These are phyloP conservation scores for Coffea canephora DNA, from an alignment of 257 asterid genomes.

Conservation along the genomic window DNA sequence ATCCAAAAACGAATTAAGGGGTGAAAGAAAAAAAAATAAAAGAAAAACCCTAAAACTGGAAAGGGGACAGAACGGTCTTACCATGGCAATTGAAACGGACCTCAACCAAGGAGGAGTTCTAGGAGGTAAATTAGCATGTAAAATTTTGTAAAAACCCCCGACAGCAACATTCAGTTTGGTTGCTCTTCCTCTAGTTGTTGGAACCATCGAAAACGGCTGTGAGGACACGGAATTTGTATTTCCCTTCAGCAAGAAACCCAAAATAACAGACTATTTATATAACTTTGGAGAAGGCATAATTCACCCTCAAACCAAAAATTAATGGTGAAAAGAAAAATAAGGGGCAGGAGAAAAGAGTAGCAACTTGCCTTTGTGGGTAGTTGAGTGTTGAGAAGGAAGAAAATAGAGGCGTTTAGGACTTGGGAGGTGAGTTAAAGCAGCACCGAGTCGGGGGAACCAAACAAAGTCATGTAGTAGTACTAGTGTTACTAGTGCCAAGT, in stretches of 20 bases:
- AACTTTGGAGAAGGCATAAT: not conserved
- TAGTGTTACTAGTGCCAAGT: not conserved
- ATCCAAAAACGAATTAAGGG: not conserved
- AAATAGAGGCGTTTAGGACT: not conserved
- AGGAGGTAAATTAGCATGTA: conserved; percentile 23
- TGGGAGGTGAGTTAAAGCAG: not conserved
- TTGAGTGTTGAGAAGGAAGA: not conserved
- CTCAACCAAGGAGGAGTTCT: conserved; percentile 26
- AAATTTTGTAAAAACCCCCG: conserved; percentile 24
- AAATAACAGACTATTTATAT: not conserved
- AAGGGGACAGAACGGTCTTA: not conserved
- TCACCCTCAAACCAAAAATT: not conserved
- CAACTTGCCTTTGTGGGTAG: not conserved
- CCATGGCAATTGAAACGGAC: conserved; percentile 21
- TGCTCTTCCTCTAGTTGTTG: conserved; percentile 12
- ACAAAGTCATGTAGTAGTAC: not conserved
- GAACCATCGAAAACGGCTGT: conserved; percentile 21
- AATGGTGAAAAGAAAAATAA: not conserved
- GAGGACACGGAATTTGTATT: not conserved
- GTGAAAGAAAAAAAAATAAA: not conserved
- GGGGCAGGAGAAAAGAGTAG: not conserved
- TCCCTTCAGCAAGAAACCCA: not conserved
- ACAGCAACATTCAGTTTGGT: conserved; percentile 16
- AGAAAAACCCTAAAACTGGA: conserved; percentile 5
- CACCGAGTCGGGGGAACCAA: not conserved